phyloP scores from a whole-genome alignment of 176 grass and related monocot genomes.

The maize (Zea mays) region DNA sequence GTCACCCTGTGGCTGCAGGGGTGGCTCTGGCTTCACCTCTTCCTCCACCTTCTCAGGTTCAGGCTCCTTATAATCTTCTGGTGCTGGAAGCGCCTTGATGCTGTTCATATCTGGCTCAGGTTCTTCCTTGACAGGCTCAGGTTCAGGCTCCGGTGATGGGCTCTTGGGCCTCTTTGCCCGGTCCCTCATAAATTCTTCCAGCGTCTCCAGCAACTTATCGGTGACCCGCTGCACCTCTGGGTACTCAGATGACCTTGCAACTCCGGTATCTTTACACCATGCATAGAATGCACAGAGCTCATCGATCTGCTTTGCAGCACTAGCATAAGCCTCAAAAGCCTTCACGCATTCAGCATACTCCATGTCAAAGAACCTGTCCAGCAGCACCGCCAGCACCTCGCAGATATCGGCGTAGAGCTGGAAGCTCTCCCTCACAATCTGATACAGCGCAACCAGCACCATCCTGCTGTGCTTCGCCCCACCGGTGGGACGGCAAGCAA shows the following conservation, averaged over 20 bases:
- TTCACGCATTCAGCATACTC: slow-evolving; percentile 86
- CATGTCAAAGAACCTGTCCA: slow-evolving; percentile 97
- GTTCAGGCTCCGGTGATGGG: slow-evolving; percentile 60
- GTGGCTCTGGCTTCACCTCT: slow-evolving; percentile 64
- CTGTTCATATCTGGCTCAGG: slow-evolving; percentile 72
- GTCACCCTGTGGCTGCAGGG: slow-evolving; percentile 53
- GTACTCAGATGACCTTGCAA: slow-evolving; percentile 87
- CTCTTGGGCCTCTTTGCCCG: slow-evolving; percentile 65
- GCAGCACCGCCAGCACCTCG: slow-evolving; percentile 71
- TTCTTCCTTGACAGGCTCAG: slow-evolving; percentile 65
- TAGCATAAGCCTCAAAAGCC: slow-evolving; percentile 87
- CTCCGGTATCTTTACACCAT: slow-evolving; percentile 90
- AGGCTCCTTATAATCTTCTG: slow-evolving; percentile 77
- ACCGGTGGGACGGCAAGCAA: slow-evolving; percentile 86
- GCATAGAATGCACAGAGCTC: slow-evolving; percentile 81
- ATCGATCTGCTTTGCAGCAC: slow-evolving; percentile 95
- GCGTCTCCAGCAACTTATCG: slow-evolving; percentile 80
- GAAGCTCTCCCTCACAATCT: slow-evolving; percentile 83
- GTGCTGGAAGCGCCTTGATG: slow-evolving; percentile 88
- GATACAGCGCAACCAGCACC: slow-evolving; percentile 76
- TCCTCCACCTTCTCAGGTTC: slow-evolving; percentile 70
- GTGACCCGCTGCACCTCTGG: slow-evolving; percentile 96
- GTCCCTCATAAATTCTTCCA: slow-evolving; percentile 96
- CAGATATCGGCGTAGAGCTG: slow-evolving; percentile 89
- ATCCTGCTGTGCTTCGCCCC: slow-evolving; percentile 73